phyloP scores from a whole-genome alignment of 2,329 filamentous ascomycete genomes.

The Fusarium sp. region DNA sequence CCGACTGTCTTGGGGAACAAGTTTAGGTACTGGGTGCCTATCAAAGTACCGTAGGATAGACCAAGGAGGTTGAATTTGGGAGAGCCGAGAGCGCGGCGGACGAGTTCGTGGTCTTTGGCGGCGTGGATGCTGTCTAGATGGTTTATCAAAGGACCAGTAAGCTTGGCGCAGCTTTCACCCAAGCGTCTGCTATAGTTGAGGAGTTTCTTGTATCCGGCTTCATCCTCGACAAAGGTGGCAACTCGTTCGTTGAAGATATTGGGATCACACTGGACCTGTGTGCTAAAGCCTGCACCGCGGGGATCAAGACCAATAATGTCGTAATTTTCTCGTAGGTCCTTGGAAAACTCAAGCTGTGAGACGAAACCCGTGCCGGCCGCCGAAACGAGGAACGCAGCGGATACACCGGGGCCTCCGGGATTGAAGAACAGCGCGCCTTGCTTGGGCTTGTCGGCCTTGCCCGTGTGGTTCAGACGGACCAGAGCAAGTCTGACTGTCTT shows the following conservation, averaged over 20 bases:
- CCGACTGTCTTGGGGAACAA: constrained; percentile 45
- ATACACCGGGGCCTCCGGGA: constrained; percentile 37
- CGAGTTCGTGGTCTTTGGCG: constrained; percentile 40
- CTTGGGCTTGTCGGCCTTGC: constrained; percentile 19
- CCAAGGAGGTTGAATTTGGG: constrained; percentile 50
- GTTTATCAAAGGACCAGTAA: constrained; percentile 39
- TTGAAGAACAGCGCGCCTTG: constrained; percentile 37
- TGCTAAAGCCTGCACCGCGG: constrained; percentile 56
- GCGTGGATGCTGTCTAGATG: constrained; percentile 40
- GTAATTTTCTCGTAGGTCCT: constrained; percentile 44
- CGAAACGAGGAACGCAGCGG: constrained; percentile 14
- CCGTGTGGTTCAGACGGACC: constrained; percentile 27
- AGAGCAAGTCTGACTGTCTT: constrained; percentile 17
- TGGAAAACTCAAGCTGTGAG: constrained; percentile 19
- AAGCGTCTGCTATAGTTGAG: constrained; percentile 25
- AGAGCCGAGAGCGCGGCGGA: constrained; percentile 36
- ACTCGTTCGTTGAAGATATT: constrained; percentile 38
- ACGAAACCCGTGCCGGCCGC: constrained; percentile 14
- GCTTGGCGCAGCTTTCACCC: constrained; percentile 37
- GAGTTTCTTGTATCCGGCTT: constrained; percentile 14
- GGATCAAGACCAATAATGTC: constrained; percentile 59
- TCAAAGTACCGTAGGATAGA: constrained; percentile 51
- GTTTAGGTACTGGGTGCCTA: constrained; percentile 50
- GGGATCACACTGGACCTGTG: constrained; percentile 54
- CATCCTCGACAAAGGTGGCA: constrained; percentile 6